Base-by-base conservation (phyloP, 345 rosid species). In the Isatis tinctoria region DNA sequence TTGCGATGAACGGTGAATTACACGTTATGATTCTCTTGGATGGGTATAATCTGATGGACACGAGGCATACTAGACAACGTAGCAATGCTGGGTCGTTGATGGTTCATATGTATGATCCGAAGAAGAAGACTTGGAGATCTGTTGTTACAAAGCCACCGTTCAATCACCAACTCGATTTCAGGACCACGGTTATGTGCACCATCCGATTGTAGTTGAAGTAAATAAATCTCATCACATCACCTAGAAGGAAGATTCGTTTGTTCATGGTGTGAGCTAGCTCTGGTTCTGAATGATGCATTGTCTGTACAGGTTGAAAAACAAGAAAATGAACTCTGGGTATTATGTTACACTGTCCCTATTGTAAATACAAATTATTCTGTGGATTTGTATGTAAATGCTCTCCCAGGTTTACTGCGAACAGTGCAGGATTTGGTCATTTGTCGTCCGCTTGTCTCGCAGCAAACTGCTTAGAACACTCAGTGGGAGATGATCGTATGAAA, bases 121-220 rank as follows among this genome's bases (percentile, higher is more conserved):
- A 72, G 80, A 85, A 76, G 83, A 94, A 85, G 80, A 84, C 86
- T 22, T 93, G 97, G 98, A 85, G 97, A 66, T 79, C 71, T 13
- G 35, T 85, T 6, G 14, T 72, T 22, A 36, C 88, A 40, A 89
- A 80, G 83, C 82, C 83, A 20, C 97, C 92, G 44, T 82, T 85
- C 5, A 60, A 48, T 54, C 36, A 67, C 32, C 85, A 77, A 10
- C 77, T 93, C 74, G 90, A 90, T 83, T 85, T 89, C 69, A 80
- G 77, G 39, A 82, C 85, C 43, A 85, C 90, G n/a, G 85, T 86
- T 48, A 80, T 84, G 87, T 89, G 97, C 85, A 78, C 88, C 67
- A 72, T 93, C 73, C 84, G 37, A 45, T 35, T 90, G 60, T 93
- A 89, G 81, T 60, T 10, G 45, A 12, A 28, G 24, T 52, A 17